These are phyloP conservation scores for Cyclotella atomus DNA, from an alignment of 108 stramenopile genomes.

Conservation along the genomic window DNA sequence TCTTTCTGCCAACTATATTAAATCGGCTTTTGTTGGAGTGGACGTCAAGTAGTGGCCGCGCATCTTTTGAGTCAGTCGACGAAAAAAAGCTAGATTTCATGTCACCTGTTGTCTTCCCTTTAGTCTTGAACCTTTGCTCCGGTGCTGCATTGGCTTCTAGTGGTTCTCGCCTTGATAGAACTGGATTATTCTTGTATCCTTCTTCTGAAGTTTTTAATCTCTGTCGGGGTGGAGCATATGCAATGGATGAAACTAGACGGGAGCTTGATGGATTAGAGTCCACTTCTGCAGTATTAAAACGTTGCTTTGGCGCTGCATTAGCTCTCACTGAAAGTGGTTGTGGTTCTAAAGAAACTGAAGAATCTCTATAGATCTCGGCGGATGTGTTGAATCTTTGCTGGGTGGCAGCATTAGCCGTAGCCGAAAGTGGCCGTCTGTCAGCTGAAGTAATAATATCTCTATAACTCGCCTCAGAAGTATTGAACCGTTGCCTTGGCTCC, in stretches of 20 bases:
- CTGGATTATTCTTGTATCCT: conserved; percentile 2
- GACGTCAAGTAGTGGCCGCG: neutral
- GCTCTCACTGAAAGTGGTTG: neutral
- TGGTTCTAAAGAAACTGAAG: neutral
- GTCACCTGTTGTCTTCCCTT: neutral
- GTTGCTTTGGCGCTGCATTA: conserved; percentile 8
- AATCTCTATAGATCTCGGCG: neutral
- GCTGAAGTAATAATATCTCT: neutral
- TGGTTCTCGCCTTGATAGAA: neutral
- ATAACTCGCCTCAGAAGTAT: neutral
- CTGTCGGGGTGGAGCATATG: conserved; percentile 5
- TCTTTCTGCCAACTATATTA: neutral
- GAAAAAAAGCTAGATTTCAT: neutral
- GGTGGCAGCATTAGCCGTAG: neutral
- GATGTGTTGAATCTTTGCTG: neutral
- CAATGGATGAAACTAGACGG: neutral
- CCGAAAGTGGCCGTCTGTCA: neutral
- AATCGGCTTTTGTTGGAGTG: neutral
- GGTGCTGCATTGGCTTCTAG: neutral
- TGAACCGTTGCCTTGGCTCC: conserved; percentile 4
- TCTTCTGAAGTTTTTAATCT: conserved; percentile 2
- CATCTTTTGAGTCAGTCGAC: neutral
- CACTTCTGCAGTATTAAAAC: neutral
- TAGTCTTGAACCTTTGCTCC: neutral
- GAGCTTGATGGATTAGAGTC: neutral